Evolutionary conservation across 2,329 filamentous ascomycete genomes (phyloP), one percentile per base, ranked within the genome.

Genomic region (Pseudogymnoascus sp.): DNA sequence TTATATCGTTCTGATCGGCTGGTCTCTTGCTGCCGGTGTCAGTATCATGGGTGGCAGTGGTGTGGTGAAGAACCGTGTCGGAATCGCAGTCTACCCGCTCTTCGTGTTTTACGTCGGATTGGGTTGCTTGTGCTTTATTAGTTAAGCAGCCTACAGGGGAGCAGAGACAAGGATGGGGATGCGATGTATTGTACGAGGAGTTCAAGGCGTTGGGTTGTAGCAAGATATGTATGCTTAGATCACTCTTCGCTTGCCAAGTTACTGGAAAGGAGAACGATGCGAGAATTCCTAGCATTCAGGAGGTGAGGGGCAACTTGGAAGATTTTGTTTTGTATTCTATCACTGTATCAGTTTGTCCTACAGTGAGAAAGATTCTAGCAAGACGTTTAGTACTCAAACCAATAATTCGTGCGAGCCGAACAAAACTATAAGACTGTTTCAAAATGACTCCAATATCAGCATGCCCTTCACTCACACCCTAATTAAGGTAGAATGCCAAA

Each of bases 51-150:
- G 93, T 33, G 94, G 94, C 41, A 97, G 92, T 62, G 94, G 94
- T 11, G 93, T 99, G 47, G 87, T 99, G 65, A 92, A 92, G 78
- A 97, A 97, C 76, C 83, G 94, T 58, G 92, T 97, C 57, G 90
- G 87, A 22, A 86, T 99, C 71, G 94, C 94, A 16, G 92, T 99
- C 20, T 99, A 95, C 72, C 94, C 94, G 61, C 79, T 99, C 60
- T 89, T 97, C 72, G 88, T 97, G 57, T 99, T 97, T 76, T 99
- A 99, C 75, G 79, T 97, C 62, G 90, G 90, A 35, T 79, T 99
- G 67, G 93, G 92, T 60, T 97, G 92, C 74, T 82, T 99, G 63
- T 99, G 94, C 81, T 97, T 97, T 75, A 96, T 99, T 74, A 97
- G 92, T 78, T 96, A 84, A 73, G 58, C 33, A 25, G n/a, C 7